These are phyloP conservation scores for Mycena polygramma DNA, from an alignment of 768 basidiomycete species.

Conservation along the genomic window DNA sequence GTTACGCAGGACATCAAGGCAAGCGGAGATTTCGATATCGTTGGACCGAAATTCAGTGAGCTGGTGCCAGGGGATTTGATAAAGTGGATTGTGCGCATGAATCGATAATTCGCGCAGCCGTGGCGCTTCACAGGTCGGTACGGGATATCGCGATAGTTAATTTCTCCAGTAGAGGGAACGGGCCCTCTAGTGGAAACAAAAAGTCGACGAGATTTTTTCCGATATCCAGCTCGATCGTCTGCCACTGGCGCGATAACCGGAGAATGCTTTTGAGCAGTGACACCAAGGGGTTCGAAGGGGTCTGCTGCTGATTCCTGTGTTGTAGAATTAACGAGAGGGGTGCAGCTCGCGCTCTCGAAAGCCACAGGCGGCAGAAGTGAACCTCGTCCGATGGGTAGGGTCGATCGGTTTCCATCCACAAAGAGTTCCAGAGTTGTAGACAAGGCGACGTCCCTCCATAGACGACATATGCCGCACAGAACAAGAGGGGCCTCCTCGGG, in stretches of 20 bases:
- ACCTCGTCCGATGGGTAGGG: background rate
- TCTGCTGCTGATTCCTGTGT: background rate
- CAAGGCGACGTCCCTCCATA: constrained; percentile 28
- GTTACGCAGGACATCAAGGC: too few relatives aligned
- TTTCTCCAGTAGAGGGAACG: constrained; percentile 1
- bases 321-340: background rate
- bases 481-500: constrained; percentile 32
- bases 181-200: background rate
- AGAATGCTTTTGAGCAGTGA: background rate
- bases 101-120: constrained; percentile 1
- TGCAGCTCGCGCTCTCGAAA: background rate
- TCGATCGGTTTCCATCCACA: background rate
- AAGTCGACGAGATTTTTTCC: background rate
- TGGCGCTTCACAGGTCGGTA: background rate
- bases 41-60: too few relatives aligned
- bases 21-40: too few relatives aligned
- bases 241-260: background rate
- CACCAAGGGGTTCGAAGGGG: too few relatives aligned
- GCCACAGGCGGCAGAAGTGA: background rate
- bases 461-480: constrained; percentile 30
- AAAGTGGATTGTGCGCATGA: background rate
- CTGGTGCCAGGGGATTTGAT: too few relatives aligned
- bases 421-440: constrained; percentile 35
- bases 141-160: background rate
- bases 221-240: too few relatives aligned